Evolutionary conservation across 306 rosid species (phyloP).

Genomic region (Dryas alaskensis): DNA sequence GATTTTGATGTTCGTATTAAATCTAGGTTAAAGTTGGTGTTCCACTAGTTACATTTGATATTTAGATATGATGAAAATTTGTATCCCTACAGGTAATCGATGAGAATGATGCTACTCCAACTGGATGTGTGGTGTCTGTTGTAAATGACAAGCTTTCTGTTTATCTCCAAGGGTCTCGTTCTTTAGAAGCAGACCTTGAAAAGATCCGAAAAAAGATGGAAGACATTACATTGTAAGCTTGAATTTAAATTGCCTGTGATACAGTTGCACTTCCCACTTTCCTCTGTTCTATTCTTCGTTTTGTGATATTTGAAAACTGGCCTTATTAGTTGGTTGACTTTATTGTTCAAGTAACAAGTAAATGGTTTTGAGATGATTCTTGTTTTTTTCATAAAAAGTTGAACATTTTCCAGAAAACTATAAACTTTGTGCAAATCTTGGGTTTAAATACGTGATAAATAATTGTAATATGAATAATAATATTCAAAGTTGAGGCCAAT

Average conservation of each 20-base stretch:
- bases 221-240: slow-evolving; percentile 42
- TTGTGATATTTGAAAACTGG: neutral
- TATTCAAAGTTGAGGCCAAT: neutral
- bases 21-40: neutral
- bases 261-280: neutral
- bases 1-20: neutral
- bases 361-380: no score
- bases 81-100: slow-evolving; percentile 31
- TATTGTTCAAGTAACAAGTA: no score
- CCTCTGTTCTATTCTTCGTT: neutral
- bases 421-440: neutral
- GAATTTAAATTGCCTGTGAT: neutral
- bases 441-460: neutral
- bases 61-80: neutral
- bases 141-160: slow-evolving; percentile 41
- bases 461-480: neutral
- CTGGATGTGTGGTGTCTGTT: slow-evolving; percentile 46
- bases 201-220: slow-evolving; percentile 43
- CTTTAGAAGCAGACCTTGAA: slow-evolving; percentile 49
- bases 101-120: slow-evolving; percentile 40
- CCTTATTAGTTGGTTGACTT: no score
- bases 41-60: neutral
- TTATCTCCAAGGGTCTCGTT: slow-evolving; percentile 46
- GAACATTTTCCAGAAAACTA: neutral
- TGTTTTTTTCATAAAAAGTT: neutral